phyloP scores from a whole-genome alignment of 164 flowering plant genomes.

The Chloranthus sessilifolius region DNA sequence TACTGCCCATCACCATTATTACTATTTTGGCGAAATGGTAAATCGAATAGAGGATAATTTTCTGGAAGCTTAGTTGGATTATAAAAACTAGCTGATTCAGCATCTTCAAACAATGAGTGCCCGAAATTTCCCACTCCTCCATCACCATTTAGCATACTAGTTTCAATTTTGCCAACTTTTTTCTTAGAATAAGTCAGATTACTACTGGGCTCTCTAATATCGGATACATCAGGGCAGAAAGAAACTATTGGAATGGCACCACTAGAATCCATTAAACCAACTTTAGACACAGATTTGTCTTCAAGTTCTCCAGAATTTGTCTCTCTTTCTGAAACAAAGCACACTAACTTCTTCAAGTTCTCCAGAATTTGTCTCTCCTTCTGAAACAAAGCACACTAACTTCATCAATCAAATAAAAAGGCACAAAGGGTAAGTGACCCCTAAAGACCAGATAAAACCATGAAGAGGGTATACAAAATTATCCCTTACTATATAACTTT shows the following conservation, averaged over 20 bases:
- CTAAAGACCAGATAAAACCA: no score
- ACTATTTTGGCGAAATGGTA: slow-evolving; percentile 25
- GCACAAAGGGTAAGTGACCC: no score
- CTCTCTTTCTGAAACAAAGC: slow-evolving; percentile 2
- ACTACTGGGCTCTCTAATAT: no score
- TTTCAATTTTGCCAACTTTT: neutral
- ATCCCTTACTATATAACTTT: no score
- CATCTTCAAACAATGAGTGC: slow-evolving; percentile 14
- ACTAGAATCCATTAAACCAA: neutral
- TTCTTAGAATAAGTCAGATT: neutral
- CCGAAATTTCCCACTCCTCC: neutral
- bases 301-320: neutral
- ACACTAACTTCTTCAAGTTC: no score
- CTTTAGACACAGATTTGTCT: neutral
- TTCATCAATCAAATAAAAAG: no score
- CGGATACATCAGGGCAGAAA: no score
- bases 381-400: no score
- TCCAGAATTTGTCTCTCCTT: no score
- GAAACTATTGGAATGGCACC: neutral
- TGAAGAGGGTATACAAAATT: no score
- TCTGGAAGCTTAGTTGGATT: slow-evolving; percentile 27
- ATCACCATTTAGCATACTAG: neutral
- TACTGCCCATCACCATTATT: slow-evolving; percentile 15
- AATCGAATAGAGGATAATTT: slow-evolving; percentile 34
- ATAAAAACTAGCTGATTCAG: slow-evolving; percentile 21